phyloP scores from a whole-genome alignment of 106 monocot genomes.

The Alisma plantagoaquatica region DNA sequence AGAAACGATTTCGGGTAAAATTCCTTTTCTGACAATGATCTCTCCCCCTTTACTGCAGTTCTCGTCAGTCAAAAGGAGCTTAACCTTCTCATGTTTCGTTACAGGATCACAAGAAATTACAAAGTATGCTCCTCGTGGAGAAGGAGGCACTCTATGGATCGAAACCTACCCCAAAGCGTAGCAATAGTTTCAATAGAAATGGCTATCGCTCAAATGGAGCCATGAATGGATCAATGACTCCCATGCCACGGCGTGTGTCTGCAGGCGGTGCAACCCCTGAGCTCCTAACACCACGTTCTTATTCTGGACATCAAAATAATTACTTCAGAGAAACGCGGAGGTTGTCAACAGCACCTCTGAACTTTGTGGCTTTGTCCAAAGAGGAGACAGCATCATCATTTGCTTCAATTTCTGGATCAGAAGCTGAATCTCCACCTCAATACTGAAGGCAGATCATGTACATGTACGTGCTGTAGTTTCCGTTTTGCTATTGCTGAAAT shows the following conservation, averaged over 20 bases:
- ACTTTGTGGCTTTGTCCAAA: conserved; percentile 39
- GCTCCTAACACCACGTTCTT: conserved; percentile 63
- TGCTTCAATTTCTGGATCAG: conserved; percentile 77
- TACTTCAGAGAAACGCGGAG: conserved; percentile 57
- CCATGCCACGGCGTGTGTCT: conserved; percentile 35
- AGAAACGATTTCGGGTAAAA: conserved; percentile 54
- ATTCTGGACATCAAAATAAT: conserved; percentile 54
- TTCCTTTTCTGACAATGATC: not conserved
- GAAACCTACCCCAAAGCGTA: conserved; percentile 50
- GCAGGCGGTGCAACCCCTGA: conserved; percentile 65
- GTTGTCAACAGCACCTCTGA: conserved; percentile 39
- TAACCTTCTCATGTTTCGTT: not conserved
- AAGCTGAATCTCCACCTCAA: conserved; percentile 54
- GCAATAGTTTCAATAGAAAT: conserved; percentile 44
- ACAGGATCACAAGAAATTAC: conserved; percentile 85
- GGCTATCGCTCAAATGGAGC: conserved; percentile 26
- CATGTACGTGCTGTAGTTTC: no score
- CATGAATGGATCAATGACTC: conserved; percentile 44
- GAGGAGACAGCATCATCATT: conserved; percentile 74
- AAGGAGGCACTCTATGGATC: conserved; percentile 55
- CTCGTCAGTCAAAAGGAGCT: not conserved
- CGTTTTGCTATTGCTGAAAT: no score
- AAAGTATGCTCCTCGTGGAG: conserved; percentile 47
- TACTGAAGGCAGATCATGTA: no score
- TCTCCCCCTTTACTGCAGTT: not conserved